These are phyloP conservation scores for Naematelia encephala DNA, from an alignment of 768 basidiomycete species.

Conservation along the genomic window DNA sequence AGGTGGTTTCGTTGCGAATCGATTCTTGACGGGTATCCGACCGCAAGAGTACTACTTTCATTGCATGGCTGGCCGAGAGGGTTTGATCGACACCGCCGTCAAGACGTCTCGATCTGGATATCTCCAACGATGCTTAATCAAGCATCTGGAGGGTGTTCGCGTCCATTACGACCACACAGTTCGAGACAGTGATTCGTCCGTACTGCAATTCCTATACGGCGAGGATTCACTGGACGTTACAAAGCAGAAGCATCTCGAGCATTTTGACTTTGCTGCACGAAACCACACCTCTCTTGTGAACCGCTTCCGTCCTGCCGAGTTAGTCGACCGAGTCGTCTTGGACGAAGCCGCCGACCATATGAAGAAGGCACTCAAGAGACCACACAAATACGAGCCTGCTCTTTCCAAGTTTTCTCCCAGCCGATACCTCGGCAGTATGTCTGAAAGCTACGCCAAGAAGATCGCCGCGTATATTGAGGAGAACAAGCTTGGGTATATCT, in stretches of 20 bases:
- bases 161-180: conserved; percentile 98
- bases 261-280: conserved; percentile 88
- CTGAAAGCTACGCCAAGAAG: conserved; percentile 80
- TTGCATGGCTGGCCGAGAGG: conserved; percentile 99
- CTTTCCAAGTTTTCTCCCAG: conserved; percentile 74
- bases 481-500: conserved; percentile 62
- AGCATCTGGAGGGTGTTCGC: conserved; percentile 93
- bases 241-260: conserved; percentile 88
- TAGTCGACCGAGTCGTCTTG: conserved; percentile 59
- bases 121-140: conserved; percentile 95
- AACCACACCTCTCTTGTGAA: conserved; percentile 77
- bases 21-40: conserved; percentile 95
- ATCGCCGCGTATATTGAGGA: conserved; percentile 73
- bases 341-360: conserved; percentile 70
- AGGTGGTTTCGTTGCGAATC: conserved; percentile 95
- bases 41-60: conserved; percentile 99
- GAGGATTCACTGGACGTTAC: conserved; percentile 96
- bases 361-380: conserved; percentile 83
- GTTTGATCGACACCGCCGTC: conserved; percentile 97
- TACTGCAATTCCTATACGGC: conserved; percentile 96
- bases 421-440: conserved; percentile 79
- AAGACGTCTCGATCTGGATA: conserved; percentile 99
- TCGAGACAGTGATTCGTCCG: conserved; percentile 84
- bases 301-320: conserved; percentile 61
- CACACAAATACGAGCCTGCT: conserved; percentile 67